phyloP scores from a whole-genome alignment of 805 yeast species.

The Torulaspora quercuum region DNA sequence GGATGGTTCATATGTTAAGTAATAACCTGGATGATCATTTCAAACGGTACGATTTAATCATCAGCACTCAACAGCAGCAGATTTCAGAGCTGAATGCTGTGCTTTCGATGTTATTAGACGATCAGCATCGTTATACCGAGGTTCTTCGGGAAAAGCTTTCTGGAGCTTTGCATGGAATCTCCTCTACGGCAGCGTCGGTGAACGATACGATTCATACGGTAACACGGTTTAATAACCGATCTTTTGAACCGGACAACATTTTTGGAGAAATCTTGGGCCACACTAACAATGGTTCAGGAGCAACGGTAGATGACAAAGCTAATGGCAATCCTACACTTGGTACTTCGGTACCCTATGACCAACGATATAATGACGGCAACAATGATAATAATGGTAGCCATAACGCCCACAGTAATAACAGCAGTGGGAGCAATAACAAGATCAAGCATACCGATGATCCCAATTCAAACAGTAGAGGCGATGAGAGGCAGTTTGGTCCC shows the following conservation, averaged over 20 bases:
- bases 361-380: constrained; percentile 2
- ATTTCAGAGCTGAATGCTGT: constrained; percentile 30
- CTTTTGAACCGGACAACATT: constrained; percentile 10
- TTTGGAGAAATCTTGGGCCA: constrained; percentile 10
- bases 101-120: constrained; percentile 28
- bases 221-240: constrained; percentile 2
- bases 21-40: constrained; percentile 33
- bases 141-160: constrained; percentile 28
- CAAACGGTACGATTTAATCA: constrained; percentile 31
- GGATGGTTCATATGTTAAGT: constrained; percentile 33
- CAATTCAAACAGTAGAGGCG: constrained; percentile 3
- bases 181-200: constrained; percentile 22
- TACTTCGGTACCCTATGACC: constrained; percentile 4
- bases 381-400: constrained; percentile 2
- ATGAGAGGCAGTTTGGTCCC: constrained; percentile 9
- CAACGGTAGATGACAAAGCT: too few relatives aligned
- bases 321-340: background rate
- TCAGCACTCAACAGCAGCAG: constrained; percentile 34
- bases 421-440: constrained; percentile 4
- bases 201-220: constrained; percentile 9
- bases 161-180: constrained; percentile 25
- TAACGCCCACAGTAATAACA: constrained; percentile 2
- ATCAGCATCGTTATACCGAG: constrained; percentile 31
- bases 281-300: constrained; percentile 2
- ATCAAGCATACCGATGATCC: too few relatives aligned